Base-by-base conservation (phyloP, 805 yeast genomes). In the Saccharomycopsis schoenii region DNA sequence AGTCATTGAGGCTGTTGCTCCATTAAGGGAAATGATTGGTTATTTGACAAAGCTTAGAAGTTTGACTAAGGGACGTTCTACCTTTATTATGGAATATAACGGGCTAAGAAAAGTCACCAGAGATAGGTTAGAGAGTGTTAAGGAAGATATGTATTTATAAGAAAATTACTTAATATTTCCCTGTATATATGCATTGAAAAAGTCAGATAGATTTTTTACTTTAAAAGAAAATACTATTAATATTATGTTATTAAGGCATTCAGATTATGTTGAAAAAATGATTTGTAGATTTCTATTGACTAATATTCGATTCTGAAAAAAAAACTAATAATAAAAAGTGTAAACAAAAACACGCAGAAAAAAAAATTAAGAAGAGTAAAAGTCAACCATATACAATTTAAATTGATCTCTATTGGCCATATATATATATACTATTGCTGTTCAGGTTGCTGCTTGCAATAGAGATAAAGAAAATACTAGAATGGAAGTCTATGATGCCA, bases 11-110 rank as follows among this genome's bases (percentile, higher is more conserved):
- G 97, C 97, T 0, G 81, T 80, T 58, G 92, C 91, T 0, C 97
- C 99, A 2, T 75, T 94, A 69, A 80, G 85, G 63, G 96, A 87
- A 63, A 91, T 94, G 97, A 81, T 91, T 56, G 97, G 97, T 0
- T 94, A 94, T 70, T 77, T 90, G 62, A 83, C 85, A 11, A 82
- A 81, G 63, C 74, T 94, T 55, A 75, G 98, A 67, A 85, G 94
- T 42, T 74, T 91, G 66, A 92, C 97, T 0, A 91, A 90, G 68
- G 99, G 99, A 1, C 78, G 96, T 52, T 96, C 92, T 1, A 80
- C 84, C 1, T 91, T 88, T 71, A 83, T 83, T 62, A 89, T 93
- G 96, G 79, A 81, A 14, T 88, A 85, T 65, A 71, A 77, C 47
- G 88, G 90, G 2, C 90, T 90, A 87, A 83, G 84, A 65, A 74